Conservation (phyloP, 1,284 basidiomycete species). For the Blastosporella zonata region DNA sequence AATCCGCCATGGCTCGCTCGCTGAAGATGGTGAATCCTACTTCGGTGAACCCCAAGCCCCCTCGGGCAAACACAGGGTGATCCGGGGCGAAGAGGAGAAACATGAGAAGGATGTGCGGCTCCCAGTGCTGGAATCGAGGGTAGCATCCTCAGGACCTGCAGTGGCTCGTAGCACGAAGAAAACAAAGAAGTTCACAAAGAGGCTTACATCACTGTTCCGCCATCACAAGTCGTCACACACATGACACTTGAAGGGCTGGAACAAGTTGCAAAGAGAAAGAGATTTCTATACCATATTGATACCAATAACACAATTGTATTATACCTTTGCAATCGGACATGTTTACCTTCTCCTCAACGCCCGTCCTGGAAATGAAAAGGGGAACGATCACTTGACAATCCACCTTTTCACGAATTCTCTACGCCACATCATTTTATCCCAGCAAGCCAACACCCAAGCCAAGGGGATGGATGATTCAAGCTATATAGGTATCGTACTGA, state of each 20-base stretch:
- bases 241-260: too few relatives aligned
- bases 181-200: not conserved
- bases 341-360: too few relatives aligned
- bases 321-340: too few relatives aligned
- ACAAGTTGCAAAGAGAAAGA: too few relatives aligned
- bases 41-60: not conserved
- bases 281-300: too few relatives aligned
- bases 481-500: not conserved
- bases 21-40: slow-evolving; percentile 8
- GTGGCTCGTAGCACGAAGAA: not conserved
- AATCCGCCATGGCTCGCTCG: slow-evolving; percentile 2
- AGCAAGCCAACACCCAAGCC: not conserved
- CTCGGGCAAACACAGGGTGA: not conserved
- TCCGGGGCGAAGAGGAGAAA: not conserved
- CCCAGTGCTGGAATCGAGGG: not conserved
- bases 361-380: too few relatives aligned
- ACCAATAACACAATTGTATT: too few relatives aligned
- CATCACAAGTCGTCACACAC: too few relatives aligned
- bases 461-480: not conserved
- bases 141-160: fast-evolving
- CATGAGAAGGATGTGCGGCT: not conserved
- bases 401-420: too few relatives aligned
- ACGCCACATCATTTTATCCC: not conserved
- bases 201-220: not conserved
- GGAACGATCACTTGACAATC: too few relatives aligned